Percentiles rank a stretch among this genome's conserved stretches.
Conservation (phyloP, 2,329 filamentous ascomycete species). For the Camillea tinctor region DNA sequence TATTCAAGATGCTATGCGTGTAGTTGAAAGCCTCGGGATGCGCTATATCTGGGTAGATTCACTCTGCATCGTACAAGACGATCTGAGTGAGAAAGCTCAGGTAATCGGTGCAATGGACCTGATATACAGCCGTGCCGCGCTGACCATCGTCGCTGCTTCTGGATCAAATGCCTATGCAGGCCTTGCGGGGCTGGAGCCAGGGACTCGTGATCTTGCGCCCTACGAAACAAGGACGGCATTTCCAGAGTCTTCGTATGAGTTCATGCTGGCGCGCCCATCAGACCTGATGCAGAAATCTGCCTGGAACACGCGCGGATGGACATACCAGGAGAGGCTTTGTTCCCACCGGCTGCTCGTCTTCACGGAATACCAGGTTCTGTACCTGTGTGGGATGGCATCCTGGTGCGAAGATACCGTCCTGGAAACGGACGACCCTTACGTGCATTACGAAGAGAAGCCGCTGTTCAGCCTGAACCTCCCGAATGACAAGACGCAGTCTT, state of each 20-base stretch:
- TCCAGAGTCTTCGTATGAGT: not conserved
- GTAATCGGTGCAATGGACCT: not conserved
- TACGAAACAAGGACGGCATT: not conserved
- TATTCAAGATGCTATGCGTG: not conserved
- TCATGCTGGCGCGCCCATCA: not conserved
- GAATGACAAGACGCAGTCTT: not conserved
- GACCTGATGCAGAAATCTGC: not conserved
- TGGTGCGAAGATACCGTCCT: not conserved
- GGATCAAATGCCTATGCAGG: not conserved
- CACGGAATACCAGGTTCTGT: not conserved
- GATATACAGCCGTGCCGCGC: not conserved
- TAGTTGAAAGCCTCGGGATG: not conserved
- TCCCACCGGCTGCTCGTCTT: not conserved
- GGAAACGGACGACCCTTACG: not conserved
- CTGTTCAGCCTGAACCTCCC: not conserved
- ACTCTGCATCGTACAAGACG: not conserved
- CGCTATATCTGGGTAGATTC: not conserved
- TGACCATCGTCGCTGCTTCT: not conserved
- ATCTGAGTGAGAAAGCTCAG: not conserved
- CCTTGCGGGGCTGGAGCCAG: not conserved
- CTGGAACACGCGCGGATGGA: not conserved
- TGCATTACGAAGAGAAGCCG: not conserved
- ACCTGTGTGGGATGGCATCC: not conserved
- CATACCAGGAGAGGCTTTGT: not conserved
- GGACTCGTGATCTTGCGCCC: not conserved